These are phyloP conservation scores for Pugionium dolabratum DNA, from an alignment of 345 rosid genomes.

Conservation along the genomic window DNA sequence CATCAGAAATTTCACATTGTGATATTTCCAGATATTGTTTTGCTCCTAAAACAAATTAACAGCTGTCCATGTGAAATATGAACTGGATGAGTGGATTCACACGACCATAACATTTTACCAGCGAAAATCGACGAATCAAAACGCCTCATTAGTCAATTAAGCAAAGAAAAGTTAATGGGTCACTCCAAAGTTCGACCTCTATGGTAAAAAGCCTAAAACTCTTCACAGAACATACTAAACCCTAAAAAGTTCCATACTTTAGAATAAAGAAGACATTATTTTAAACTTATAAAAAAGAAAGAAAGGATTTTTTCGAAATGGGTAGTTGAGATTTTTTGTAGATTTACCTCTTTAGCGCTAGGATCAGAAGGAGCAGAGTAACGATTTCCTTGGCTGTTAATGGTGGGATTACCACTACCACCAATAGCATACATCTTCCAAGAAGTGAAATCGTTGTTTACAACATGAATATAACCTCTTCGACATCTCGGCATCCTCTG, in stretches of 20 bases:
- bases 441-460: constrained; percentile 51
- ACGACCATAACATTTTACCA: constrained; percentile 7
- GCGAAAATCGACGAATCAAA: background rate
- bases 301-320: background rate
- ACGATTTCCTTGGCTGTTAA: constrained; percentile 92
- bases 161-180: background rate
- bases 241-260: constrained; percentile 13
- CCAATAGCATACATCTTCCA: constrained; percentile 96
- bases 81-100: constrained; percentile 27
- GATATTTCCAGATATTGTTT: constrained; percentile 26
- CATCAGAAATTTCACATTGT: too few relatives aligned
- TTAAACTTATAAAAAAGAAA: background rate
- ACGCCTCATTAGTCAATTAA: constrained; percentile 6
- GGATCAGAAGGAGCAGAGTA: constrained; percentile 65
- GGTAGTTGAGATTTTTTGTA: background rate
- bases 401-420: constrained; percentile 81
- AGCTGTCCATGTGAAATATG: constrained; percentile 36
- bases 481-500: constrained; percentile 93
- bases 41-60: constrained; percentile 17
- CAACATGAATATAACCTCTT: constrained; percentile 79
- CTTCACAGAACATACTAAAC: constrained; percentile 20
- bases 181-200: background rate
- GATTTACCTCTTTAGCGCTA: constrained; percentile 68
- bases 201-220: constrained; percentile 19
- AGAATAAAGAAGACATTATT: too few relatives aligned